Evolutionary conservation across 306 rosid genomes (phyloP).

Genomic region (Oemleria cerasiformis): DNA sequence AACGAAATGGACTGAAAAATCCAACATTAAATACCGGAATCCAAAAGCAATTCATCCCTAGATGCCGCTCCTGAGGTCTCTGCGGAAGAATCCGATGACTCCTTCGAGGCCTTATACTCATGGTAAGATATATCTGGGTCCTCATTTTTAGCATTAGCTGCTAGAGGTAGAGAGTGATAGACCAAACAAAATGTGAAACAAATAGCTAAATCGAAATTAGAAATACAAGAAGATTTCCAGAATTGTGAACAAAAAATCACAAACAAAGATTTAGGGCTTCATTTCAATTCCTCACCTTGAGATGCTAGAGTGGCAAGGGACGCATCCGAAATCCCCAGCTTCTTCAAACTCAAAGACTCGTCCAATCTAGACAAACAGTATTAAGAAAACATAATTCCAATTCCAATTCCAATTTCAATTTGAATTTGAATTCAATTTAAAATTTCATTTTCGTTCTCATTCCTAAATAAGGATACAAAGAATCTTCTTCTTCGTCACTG

Average conservation of each 20-base stretch:
- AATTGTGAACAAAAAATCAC: not conserved
- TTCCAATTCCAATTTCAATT: conserved; percentile 3
- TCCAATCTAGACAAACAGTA: conserved; percentile 46
- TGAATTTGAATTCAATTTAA: not conserved
- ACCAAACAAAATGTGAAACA: not conserved
- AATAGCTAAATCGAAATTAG: not conserved
- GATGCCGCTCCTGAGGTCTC: conserved; percentile 17
- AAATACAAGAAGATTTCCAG: not conserved
- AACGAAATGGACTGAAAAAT: not conserved
- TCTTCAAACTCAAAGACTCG: conserved; percentile 66
- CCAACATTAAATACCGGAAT: conserved; percentile 29
- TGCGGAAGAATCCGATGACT: conserved; percentile 24
- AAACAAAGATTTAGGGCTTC: not conserved
- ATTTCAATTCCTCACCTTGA: conserved; percentile 41
- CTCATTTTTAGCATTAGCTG: conserved; percentile 33
- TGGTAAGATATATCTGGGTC: conserved; percentile 31
- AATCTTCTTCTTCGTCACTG: conserved; percentile 63
- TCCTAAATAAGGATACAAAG: conserved; percentile 51
- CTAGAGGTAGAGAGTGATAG: not conserved
- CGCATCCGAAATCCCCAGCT: conserved; percentile 77
- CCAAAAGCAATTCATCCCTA: conserved; percentile 26
- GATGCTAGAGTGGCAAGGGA: conserved; percentile 77
- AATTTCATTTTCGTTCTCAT: not conserved
- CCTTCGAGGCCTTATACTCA: conserved; percentile 28
- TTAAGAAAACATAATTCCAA: conserved; percentile 26